Evolutionary conservation across 176 grass and related monocot species (phyloP).

Genomic region (Triticum monococcum): DNA sequence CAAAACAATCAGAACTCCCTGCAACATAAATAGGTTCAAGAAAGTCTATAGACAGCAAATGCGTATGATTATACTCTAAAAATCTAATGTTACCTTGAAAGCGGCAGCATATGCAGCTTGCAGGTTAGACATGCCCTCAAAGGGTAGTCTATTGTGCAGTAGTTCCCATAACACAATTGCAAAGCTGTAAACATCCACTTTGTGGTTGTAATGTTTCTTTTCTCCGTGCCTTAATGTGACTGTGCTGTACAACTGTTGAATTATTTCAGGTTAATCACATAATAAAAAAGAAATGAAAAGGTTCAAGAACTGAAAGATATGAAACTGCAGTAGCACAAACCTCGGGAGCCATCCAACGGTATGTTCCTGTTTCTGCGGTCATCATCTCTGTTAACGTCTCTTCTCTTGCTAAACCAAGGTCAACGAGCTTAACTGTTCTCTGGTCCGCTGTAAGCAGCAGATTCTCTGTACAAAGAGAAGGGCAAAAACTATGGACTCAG

Average conservation of each 20-base stretch:
- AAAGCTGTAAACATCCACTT: conserved; percentile 99
- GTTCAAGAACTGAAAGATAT: conserved; percentile 13
- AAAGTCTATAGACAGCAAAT: background rate
- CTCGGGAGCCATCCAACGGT: conserved; percentile 99
- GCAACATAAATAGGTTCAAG: conserved; percentile 14
- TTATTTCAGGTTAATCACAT: conserved; percentile 27
- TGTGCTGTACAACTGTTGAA: conserved; percentile 83
- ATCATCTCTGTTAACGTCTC: conserved; percentile 99
- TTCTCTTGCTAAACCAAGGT: conserved; percentile 99
- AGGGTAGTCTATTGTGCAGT: conserved; percentile 84
- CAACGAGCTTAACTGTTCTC: conserved; percentile 93
- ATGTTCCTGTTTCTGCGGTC: conserved; percentile 98
- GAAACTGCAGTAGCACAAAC: conserved; percentile 34
- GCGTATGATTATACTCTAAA: background rate
- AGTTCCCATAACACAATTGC: conserved; percentile 98
- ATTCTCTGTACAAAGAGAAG: conserved; percentile 55
- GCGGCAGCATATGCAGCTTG: conserved; percentile 99
- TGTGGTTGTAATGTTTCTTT: conserved; percentile 99
- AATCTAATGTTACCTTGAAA: conserved; percentile 69
- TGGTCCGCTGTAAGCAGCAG: conserved; percentile 82
- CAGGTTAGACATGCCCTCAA: conserved; percentile 98
- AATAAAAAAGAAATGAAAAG: conserved; percentile 10
- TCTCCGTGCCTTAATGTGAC: conserved; percentile 96
- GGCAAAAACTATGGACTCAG: conserved; percentile 19
- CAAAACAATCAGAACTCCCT: background rate